Evolutionary conservation across 306 rosid species (phyloP), one percentile per base, ranked within the genome.

Genomic region (Aeschynomene evenia): DNA sequence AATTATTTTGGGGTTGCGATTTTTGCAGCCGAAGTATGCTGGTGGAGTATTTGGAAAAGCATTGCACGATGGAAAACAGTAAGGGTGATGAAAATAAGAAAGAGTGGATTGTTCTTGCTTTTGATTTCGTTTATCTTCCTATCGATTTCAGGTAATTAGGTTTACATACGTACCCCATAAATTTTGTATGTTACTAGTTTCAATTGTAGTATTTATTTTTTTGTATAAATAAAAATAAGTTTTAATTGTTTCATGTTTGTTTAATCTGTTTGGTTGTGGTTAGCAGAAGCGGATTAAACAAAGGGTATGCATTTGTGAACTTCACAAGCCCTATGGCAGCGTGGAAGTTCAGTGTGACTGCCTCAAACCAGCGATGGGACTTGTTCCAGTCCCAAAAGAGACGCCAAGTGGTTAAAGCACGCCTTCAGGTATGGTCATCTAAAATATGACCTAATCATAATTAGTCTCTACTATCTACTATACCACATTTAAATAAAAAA

Each of bases 81-180:
- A 53, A 19, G 0, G 1, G 19, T 4, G 15, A 54, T 11, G 42
- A 39, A 0, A 29, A 10, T 1, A 62, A 5, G 1, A 79, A 22
- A 28, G 77, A 61, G 6, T 1, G 13, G 0, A 6, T 0, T 0
- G n/a, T 10, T n/a, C 6, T 72, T 79, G 86, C 90, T 0, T 85
- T 74, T 63, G 92, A 90, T 66, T 78, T 86, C 31, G 40, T 88
- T 0, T 90, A 90, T 43, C 61, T 90, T 39, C 97, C 97, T 0
- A 84, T 90, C 4, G 97, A 88, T 65, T 90, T 88, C 78, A 16
- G n/a, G 92, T 85, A n/a, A n/a, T n/a, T n/a, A n/a, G n/a, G n/a
- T n/a, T n/a, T n/a, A n/a, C n/a, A n/a, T n/a, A n/a, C n/a, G n/a
- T n/a, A n/a, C n/a, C n/a, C n/a, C n/a, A n/a, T n/a, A n/a, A n/a